Percentiles rank a stretch among this genome's conserved stretches.
Conservation (phyloP, 768 basidiomycete genomes). For the Lanmaoa pseudosensibilis region DNA sequence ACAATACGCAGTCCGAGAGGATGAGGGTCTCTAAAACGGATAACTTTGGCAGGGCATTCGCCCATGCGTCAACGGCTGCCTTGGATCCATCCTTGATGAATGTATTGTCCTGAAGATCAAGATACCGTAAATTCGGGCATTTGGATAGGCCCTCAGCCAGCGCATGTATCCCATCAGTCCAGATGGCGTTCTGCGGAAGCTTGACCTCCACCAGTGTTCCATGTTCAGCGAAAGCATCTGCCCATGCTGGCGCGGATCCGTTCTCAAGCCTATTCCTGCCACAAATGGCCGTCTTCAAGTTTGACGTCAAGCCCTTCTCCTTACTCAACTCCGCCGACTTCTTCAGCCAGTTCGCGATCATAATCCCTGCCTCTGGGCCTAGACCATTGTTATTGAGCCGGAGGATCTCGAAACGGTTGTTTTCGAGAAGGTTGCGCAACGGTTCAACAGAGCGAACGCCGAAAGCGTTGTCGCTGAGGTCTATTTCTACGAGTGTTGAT, state of each 20-base stretch:
- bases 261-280: conserved; percentile 96
- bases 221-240: conserved; percentile 84
- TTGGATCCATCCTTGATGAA: conserved; percentile 66
- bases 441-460: conserved; percentile 94
- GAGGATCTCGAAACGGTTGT: conserved; percentile 78
- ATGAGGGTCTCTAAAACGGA: conserved; percentile 74
- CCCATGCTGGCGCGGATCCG: conserved; percentile 81
- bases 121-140: conserved; percentile 61
- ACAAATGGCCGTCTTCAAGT: conserved; percentile 79
- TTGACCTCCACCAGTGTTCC: conserved; percentile 79
- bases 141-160: conserved; percentile 74
- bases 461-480: conserved; percentile 95
- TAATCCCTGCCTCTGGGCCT: conserved; percentile 82
- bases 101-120: conserved; percentile 94
- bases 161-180: conserved; percentile 83
- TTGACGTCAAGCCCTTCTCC: conserved; percentile 65
- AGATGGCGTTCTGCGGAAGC: conserved; percentile 98
- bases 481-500: conserved; percentile 78
- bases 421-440: conserved; percentile 84
- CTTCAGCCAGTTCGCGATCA: conserved; percentile 81
- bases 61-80: conserved; percentile 58
- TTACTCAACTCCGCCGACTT: conserved; percentile 72
- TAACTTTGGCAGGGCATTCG: conserved; percentile 68
- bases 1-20: conserved; percentile 89
- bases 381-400: conserved; percentile 97